Evolutionary conservation across 768 basidiomycete species (phyloP), one percentile per base, ranked within the genome.

Genomic region (Dioszegia aurantiaca): DNA sequence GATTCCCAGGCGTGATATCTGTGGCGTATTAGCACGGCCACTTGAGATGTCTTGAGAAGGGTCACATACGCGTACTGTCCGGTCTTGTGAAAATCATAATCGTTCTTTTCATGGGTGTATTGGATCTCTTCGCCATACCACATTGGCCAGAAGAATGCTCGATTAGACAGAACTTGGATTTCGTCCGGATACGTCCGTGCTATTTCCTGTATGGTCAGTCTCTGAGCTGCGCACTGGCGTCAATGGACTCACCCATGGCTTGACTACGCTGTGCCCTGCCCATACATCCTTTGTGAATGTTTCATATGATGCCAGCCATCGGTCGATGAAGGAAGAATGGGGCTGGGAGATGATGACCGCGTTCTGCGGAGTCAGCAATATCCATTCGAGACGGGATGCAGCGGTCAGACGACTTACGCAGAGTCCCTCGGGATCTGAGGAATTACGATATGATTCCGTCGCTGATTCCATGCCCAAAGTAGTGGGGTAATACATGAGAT

Each of bases 1-100:
- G 64, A 70, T 63, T 78, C 77, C 77, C 77, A 78, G 2, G 77
- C 70, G 56, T 78, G 77, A 61, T 78, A 78, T 27, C 77, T 27
- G 1, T 16, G 17, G 1, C 55, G 36, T 36, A 45, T 61, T 52
- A 65, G 41, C 39, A 39, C n/a, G 8, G n/a, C 4, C 10, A 30
- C 37, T 19, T 26, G 11, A 33, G 8, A 17, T 17, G n/a, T 23
- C 3, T n/a, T n/a, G n/a, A n/a, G n/a, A 36, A 23, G 4, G 23
- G 23, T 30, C 19, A 60, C 73, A 55, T 54, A 75, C 73, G 73
- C 73, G 62, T 70, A 77, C 39, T 77, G 73, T 21, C 70, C 72
- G 0, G 64, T 55, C 4, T 43, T 59, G 5, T 57, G 24, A 45
- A 72, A 77, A 60, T 74, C 72, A 39, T 69, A 63, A 37, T 69